A percentile compares a stretch with the other conserved stretches of the same genome.
Conservation (phyloP, 2,329 filamentous ascomycete species). For the Coniella vitis region DNA sequence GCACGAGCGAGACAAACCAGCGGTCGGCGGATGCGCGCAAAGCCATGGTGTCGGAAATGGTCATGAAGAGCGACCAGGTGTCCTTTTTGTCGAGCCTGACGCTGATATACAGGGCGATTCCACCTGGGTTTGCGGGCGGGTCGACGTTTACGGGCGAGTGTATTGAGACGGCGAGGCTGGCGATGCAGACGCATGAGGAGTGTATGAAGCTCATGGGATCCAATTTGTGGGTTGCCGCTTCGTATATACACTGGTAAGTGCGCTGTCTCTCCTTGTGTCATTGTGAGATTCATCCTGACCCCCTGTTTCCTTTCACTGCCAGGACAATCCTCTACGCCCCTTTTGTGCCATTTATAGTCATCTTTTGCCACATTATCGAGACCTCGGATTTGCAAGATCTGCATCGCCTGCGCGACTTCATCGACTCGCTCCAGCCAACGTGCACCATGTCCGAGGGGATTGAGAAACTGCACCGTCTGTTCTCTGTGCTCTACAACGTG, state of each 20-base stretch:
- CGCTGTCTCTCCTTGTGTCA: background rate
- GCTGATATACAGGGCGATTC: slow-evolving; percentile 46
- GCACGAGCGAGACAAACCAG: slow-evolving; percentile 29
- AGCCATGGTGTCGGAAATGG: slow-evolving; percentile 35
- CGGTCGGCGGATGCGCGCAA: slow-evolving; percentile 28
- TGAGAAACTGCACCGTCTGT: slow-evolving; percentile 55
- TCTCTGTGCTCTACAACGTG: slow-evolving; percentile 54
- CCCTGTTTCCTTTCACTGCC: slow-evolving; percentile 14
- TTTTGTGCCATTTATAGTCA: slow-evolving; percentile 53
- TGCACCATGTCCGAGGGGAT: slow-evolving; percentile 50
- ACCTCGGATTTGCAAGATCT: slow-evolving; percentile 48
- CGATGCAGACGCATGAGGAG: slow-evolving; percentile 38
- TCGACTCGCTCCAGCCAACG: slow-evolving; percentile 45
- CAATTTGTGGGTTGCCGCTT: slow-evolving; percentile 34
- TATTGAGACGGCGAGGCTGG: slow-evolving; percentile 41
- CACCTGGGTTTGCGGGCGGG: slow-evolving; percentile 33
- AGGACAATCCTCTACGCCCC: slow-evolving; percentile 51
- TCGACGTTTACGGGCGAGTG: slow-evolving; percentile 43
- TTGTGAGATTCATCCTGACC: too few relatives aligned
- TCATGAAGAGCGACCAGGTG: slow-evolving; percentile 41
- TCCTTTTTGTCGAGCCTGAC: slow-evolving; percentile 41
- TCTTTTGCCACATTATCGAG: slow-evolving; percentile 53
- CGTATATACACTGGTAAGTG: slow-evolving; percentile 46
- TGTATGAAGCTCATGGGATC: slow-evolving; percentile 37
- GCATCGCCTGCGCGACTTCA: slow-evolving; percentile 47